Base-by-base conservation (phyloP, 495 filamentous ascomycete genomes). In the Penicillium cataractarum region DNA sequence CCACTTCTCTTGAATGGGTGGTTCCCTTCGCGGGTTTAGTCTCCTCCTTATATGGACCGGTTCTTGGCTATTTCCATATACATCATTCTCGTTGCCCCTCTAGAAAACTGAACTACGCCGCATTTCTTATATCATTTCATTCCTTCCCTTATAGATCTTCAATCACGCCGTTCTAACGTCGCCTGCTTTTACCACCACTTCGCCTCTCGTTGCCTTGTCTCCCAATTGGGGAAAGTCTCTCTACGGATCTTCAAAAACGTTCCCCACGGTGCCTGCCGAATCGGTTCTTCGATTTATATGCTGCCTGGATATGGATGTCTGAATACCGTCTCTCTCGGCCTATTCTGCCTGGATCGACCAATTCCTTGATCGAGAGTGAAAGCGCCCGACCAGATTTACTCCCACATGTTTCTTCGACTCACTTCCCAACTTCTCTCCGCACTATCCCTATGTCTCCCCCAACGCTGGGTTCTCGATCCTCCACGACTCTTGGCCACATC, bases 391-490 rank as follows among this genome's bases (percentile, higher is more conserved):
- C 22, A 29, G 15, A 50, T n/a, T 8, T 50, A 29, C 62, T 61
- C 62, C 49, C 62, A 64, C 51, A 72, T 72, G 70, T 60, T 65
- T 71, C 64, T 66, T 71, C 65, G 53, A 69, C 59, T 55, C 61
- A 7, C 21, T 17, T 55, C 32, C 24, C 33, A 53, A 40, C 50
- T n/a, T 56, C 58, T 39, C 59, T 48, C 58, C 21, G 51, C 27
- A 7, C 57, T 51, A 54, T 65, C 74, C 75, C 63, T 72, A 79
- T 79, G 76, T 76, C 73, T 79, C 65, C 66, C 44, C 63, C 74
- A 68, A 63, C 68, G 48, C 66, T 72, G 49, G 60, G 65, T 49
- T 66, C 65, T 58, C 70, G 72, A 55, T 65, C 69, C 50, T 70
- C 68, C 61, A 69, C 70, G 61, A 67, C 60, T 60, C 64, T 65